Base-by-base conservation (phyloP, 345 rosid species). In the Melaleuca quinquenervia region DNA sequence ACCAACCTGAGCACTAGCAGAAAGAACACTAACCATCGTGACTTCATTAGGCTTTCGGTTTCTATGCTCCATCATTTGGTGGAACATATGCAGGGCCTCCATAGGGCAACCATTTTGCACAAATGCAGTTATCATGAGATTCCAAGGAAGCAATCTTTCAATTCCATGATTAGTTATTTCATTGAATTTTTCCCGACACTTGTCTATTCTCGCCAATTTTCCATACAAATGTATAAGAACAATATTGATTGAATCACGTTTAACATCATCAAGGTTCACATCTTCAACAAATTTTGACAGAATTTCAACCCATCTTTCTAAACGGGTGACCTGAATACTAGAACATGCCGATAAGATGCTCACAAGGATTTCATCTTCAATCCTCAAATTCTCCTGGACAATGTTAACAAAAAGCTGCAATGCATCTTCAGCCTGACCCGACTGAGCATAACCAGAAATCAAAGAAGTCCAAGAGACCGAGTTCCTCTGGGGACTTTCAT, bases 1-100 rank as follows among this genome's bases (percentile, higher is more conserved):
- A 86, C 93, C 93, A n/a, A 91, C 85, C 90, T 91, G 88, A 80
- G 92, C 83, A 88, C 90, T 89, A 27, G 93, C 92, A 3, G 93
- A 87, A 58, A 91, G 89, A 83, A 91, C 90, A 22, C 91, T 89
- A 27, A 91, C 92, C 93, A 91, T 89, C 10, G 91, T 91, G 36
- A 90, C 92, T 82, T 91, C 92, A 86, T 91, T 91, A 15, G 93
- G 92, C 32, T 41, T 88, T 82, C 78, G 56, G 82, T 56, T 83
- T 50, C 52, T 32, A 58, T 86, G 85, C 50, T 83, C 85, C 26
- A 80, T 50, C 94, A 92, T 90, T 48, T 44, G 32, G 54, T 89
- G 88, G 83, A 92, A 90, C 84, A 90, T 87, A 74, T 54, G 27
- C 84, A 90, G 74, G 54, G 91, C 92, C 85, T 89, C 91, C 50